Base-by-base conservation (phyloP, 139 green algal species). In the Desmodesmus armatus region DNA sequence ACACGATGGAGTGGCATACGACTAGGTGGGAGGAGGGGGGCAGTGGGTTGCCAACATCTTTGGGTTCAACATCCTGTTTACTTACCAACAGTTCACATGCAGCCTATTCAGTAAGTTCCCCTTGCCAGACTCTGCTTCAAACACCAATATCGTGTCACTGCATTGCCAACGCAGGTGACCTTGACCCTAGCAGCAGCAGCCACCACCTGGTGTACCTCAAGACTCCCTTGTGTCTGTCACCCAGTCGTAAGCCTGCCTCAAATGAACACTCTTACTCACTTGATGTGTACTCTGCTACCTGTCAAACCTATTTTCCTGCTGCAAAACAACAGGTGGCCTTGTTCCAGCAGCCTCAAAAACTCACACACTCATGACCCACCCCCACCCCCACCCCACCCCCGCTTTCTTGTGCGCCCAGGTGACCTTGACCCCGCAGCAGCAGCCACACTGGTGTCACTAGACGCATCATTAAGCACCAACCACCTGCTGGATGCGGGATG, bases 171-270 rank as follows among this genome's bases (percentile, higher is more conserved):
- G 72, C 90, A 6, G 94, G 94, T 2, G 95, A 98, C 84, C 84
- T 98, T 74, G 95, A 99, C 83, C 91, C 92, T 1, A 55, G 41
- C 29, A 87, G 87, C 39, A 95, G 85, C 17, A 87, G 74, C 1
- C 95, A 97, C 86, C 90, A 98, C 91, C 93, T 99, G 71, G 98
- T 93, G 72, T 98, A 94, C 13, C 88, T 98, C n/a, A 97, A 96
- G 88, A 84, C 55, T 1, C 35, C 66, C 25, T 83, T 75, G n/a
- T n/a, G n/a, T n/a, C n/a, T n/a, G n/a, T n/a, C n/a, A n/a, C n/a
- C n/a, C n/a, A n/a, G 21, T 65, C 53, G n/a, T n/a, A n/a, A n/a
- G n/a, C n/a, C n/a, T n/a, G n/a, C n/a, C n/a, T n/a, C n/a, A n/a
- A n/a, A n/a, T n/a, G n/a, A n/a, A n/a, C n/a, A n/a, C n/a, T n/a